Evolutionary conservation across 495 filamentous ascomycete species (phyloP).

Genomic region (Aspergillus saccharolyticus): DNA sequence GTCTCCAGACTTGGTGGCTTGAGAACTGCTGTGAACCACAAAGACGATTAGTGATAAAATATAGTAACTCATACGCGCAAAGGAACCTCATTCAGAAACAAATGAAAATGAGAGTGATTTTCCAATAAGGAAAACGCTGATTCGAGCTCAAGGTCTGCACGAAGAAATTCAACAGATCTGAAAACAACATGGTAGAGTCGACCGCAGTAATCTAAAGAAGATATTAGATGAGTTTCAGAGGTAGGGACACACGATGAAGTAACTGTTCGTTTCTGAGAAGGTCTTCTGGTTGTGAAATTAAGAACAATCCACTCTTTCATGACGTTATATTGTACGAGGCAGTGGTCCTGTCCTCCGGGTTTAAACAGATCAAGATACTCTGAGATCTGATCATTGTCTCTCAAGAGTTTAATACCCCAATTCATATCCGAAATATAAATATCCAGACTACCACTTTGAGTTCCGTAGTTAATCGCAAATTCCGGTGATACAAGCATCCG

Average conservation of each 20-base stretch:
- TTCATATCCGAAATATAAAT: slow-evolving; percentile 19
- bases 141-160: background rate
- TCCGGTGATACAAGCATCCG: slow-evolving; percentile 22
- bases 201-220: slow-evolving; percentile 14
- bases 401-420: slow-evolving; percentile 20
- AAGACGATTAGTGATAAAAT: no score
- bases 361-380: no score
- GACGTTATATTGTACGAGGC: slow-evolving; percentile 15
- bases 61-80: no score
- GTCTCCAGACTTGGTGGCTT: no score
- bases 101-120: no score
- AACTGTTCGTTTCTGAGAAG: slow-evolving; percentile 17
- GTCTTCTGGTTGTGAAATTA: slow-evolving; percentile 15
- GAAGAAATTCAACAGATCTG: background rate
- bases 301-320: slow-evolving; percentile 22
- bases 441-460: slow-evolving; percentile 19
- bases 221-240: slow-evolving; percentile 15
- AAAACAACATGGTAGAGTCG: slow-evolving; percentile 20
- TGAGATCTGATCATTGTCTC: slow-evolving; percentile 7
- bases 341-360: background rate
- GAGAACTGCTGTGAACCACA: no score
- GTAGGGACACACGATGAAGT: slow-evolving; percentile 9
- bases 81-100: no score
- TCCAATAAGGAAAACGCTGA: no score
- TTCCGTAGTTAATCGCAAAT: slow-evolving; percentile 16